Evolutionary conservation across 805 yeast genomes (phyloP).

Genomic region (Ogataea salicorniae): DNA sequence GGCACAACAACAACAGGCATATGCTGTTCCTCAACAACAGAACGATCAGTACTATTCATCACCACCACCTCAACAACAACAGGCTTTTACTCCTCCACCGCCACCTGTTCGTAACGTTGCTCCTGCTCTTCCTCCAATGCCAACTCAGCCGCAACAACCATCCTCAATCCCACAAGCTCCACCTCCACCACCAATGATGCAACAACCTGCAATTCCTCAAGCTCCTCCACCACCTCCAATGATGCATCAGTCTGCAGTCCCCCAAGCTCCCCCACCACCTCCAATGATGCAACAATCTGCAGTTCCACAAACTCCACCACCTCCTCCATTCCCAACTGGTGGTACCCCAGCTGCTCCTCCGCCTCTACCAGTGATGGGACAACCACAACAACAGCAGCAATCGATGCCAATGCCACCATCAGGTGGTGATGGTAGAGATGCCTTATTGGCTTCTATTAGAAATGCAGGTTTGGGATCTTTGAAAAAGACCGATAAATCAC

Average conservation of each 20-base stretch:
- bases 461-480: slow-evolving; percentile 69
- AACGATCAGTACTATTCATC: too few relatives aligned
- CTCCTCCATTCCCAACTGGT: slow-evolving; percentile 27
- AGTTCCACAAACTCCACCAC: slow-evolving; percentile 17
- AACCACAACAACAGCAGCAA: slow-evolving; percentile 31
- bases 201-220: slow-evolving; percentile 19
- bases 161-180: slow-evolving; percentile 22
- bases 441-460: slow-evolving; percentile 80
- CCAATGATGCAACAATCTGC: slow-evolving; percentile 8
- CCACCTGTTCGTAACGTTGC: slow-evolving; percentile 6
- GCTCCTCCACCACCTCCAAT: slow-evolving; percentile 27
- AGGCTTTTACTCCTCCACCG: slow-evolving; percentile 11
- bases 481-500: slow-evolving; percentile 76
- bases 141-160: slow-evolving; percentile 33
- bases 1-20: slow-evolving; percentile 14
- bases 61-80: not conserved
- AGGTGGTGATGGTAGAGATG: slow-evolving; percentile 66
- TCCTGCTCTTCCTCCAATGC: slow-evolving; percentile 14
- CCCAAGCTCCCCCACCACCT: slow-evolving; percentile 20
- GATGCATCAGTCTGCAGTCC: slow-evolving; percentile 18
- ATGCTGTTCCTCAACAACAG: too few relatives aligned
- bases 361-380: slow-evolving; percentile 27
- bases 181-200: slow-evolving; percentile 12
- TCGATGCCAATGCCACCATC: slow-evolving; percentile 29
- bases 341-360: slow-evolving; percentile 31